Evolutionary conservation across 192 early-diverging fungal species (phyloP), one percentile per base, ranked within the genome.

Genomic region (Dispira simplex): DNA sequence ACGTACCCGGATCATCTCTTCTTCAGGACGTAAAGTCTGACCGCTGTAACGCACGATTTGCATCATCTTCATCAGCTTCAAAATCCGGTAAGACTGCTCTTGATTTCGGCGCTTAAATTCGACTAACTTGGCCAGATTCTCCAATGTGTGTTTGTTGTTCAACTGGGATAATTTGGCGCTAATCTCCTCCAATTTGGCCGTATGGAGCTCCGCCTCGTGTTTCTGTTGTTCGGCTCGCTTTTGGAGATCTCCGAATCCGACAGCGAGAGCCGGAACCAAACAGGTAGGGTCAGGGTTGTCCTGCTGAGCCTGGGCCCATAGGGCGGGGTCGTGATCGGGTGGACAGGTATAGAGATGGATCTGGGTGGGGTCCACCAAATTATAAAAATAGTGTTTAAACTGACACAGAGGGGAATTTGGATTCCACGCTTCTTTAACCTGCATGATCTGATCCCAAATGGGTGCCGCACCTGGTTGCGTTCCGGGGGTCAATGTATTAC

Each of bases 381-480:
- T 98, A 72, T 98, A 98, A 67, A 98, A 95, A 68, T 93, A 98
- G 70, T 93, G 88, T 84, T 84, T 85, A 70, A 95, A 93, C 48
- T 86, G 81, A 67, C 88, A 95, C 46, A 77, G 74, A 8, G 87
- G 84, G 52, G 79, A 83, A 43, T 78, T 72, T 11, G 91, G 85
- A 64, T 93, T 82, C 88, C 89, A 95, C 54, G 75, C 73, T 43
- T 81, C 83, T 65, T 84, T 84, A 27, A 92, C 79, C 46, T 78
- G 65, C 67, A 84, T 66, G 13, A 92, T 64, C 44, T 82, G 75
- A 39, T 85, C 82, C 80, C 84, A 81, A 12, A 78, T 62, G 52
- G 73, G 67, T 0, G 67, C 69, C 28, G 26, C 9, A 26, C 51
- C 51, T 20, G 56, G 56, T 27, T 58, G 56, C 18, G 56, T 39